phyloP scores from a whole-genome alignment of 352 stramenopile species.

The Phytophthora constricta region DNA sequence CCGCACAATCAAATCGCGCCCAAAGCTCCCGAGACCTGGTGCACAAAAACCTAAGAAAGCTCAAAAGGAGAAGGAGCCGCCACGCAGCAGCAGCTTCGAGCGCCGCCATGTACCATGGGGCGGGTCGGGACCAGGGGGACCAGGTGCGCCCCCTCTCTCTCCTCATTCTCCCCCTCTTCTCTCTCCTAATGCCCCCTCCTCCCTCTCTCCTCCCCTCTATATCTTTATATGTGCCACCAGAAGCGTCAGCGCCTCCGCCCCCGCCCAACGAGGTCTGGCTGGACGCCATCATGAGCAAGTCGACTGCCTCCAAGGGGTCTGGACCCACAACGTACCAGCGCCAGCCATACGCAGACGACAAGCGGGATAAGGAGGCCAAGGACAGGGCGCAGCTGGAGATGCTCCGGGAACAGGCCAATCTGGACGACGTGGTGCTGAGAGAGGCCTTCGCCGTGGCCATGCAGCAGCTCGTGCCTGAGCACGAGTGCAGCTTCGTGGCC shows the following conservation, averaged over 20 bases:
- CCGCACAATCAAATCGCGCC: too few species aligned
- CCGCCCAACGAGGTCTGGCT: conserved; percentile 74
- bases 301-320: conserved; percentile 40
- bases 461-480: conserved; percentile 59
- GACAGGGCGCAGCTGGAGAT: conserved; percentile 13
- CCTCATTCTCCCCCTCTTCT: neutral
- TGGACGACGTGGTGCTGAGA: conserved; percentile 51
- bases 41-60: conserved; percentile 28
- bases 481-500: conserved; percentile 78
- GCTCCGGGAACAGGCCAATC: conserved; percentile 39
- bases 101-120: conserved; percentile 39
- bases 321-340: neutral
- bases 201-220: neutral
- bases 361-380: neutral
- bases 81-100: conserved; percentile 15
- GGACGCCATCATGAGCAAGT: conserved; percentile 77
- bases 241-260: conserved; percentile 39
- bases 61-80: conserved; percentile 18
- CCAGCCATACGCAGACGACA: conserved; percentile 1
- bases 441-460: conserved; percentile 58
- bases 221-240: conserved; percentile 6
- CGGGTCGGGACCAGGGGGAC: conserved; percentile 28
- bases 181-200: neutral
- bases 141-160: conserved; percentile 24
- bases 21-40: too few species aligned